Evolutionary conservation across 2,329 filamentous ascomycete genomes (phyloP).

Genomic region (Colletotrichum phormii): DNA sequence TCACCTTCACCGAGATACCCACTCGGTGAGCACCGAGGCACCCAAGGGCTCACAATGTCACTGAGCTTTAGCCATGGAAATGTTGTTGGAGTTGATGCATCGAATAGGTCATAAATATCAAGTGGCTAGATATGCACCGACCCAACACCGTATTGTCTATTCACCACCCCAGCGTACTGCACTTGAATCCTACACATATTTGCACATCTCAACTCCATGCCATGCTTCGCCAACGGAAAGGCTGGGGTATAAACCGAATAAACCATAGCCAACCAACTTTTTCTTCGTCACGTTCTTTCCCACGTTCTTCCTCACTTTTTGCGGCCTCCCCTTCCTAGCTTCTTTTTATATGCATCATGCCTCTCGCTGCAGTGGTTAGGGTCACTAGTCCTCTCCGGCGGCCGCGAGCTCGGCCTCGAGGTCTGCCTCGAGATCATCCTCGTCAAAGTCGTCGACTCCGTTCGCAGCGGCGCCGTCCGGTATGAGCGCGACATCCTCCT

Average conservation of each 20-base stretch:
- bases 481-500: slow-evolving; percentile 47
- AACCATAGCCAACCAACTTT: slow-evolving; percentile 36
- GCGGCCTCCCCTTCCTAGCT: not conserved
- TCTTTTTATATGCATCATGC: slow-evolving; percentile 1
- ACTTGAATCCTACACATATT: slow-evolving; percentile 28
- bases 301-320: not conserved
- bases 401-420: slow-evolving; percentile 73
- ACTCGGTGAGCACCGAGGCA: not conserved
- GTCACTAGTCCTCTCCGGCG: slow-evolving; percentile 46
- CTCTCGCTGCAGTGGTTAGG: not conserved
- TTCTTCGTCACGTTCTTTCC: not conserved
- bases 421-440: slow-evolving; percentile 68
- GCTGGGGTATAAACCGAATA: slow-evolving; percentile 38
- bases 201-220: slow-evolving; percentile 38
- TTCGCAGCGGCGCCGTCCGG: slow-evolving; percentile 40
- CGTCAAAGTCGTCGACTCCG: slow-evolving; percentile 57
- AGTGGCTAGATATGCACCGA: not conserved
- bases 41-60: not conserved
- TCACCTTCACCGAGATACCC: slow-evolving; percentile 10
- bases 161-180: slow-evolving; percentile 1
- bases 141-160: not conserved
- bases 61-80: not conserved
- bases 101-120: not conserved
- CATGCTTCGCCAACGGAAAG: slow-evolving; percentile 36
- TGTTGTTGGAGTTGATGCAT: not conserved